These are phyloP conservation scores for Danielia reshetovae DNA, from an alignment of 805 yeast genomes.

Conservation along the genomic window DNA sequence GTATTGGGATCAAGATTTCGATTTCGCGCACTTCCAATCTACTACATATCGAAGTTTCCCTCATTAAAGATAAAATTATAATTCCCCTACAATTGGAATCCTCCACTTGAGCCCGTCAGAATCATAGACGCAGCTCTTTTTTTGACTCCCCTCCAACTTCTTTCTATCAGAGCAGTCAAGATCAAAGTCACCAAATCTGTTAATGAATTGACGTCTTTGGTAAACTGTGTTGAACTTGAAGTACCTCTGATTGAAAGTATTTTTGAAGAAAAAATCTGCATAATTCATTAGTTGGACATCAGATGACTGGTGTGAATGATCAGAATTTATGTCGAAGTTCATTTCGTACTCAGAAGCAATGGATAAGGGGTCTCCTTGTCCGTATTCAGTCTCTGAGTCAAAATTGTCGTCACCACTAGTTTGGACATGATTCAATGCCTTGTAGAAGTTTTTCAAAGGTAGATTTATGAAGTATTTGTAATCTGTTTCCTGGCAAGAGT, in stretches of 20 bases:
- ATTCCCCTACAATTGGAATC: constrained; percentile 36
- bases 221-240: constrained; percentile 40
- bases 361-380: constrained; percentile 15
- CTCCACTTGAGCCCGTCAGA: constrained; percentile 39
- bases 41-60: too few species aligned
- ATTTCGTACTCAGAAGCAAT: constrained; percentile 18
- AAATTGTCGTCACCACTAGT: constrained; percentile 20
- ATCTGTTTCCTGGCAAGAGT: constrained; percentile 37
- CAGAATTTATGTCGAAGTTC: constrained; percentile 6
- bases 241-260: constrained; percentile 25
- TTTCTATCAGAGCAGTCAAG: constrained; percentile 1
- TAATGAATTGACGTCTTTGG: constrained; percentile 39
- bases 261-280: constrained; percentile 33
- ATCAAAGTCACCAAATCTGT: constrained; percentile 39
- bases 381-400: constrained; percentile 10
- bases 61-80: too few species aligned
- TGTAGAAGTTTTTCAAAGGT: constrained; percentile 44
- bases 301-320: constrained; percentile 1
- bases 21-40: too few species aligned
- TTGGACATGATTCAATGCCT: constrained; percentile 40
- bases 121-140: constrained; percentile 30
- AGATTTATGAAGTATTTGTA: constrained; percentile 42
- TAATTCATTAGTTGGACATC: constrained; percentile 24
- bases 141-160: constrained; percentile 4
- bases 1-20: too few species aligned